Evolutionary conservation across 371 early-diverging fungal species (phyloP), one percentile per base, ranked within the genome.

Genomic region (Parasitella parasitica): DNA sequence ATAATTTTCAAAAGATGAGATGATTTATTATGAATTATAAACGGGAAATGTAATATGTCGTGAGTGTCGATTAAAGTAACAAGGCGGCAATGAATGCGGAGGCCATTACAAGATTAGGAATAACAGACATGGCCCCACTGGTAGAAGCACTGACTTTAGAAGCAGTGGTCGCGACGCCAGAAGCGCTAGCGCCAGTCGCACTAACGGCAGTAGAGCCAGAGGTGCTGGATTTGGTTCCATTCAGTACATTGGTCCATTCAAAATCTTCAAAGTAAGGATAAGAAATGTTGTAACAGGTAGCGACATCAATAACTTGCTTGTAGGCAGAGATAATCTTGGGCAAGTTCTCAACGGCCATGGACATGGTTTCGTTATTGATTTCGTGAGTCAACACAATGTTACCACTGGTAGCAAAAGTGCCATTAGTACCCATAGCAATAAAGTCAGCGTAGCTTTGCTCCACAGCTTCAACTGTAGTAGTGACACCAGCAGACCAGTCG

Each of bases 301-400:
- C 78, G 28, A 80, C 73, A 54, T 77, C 75, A 55, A 80, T 38
- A 9, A 80, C 70, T 28, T 77, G 72, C 58, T 70, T 76, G 63
- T 76, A 75, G 18, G 76, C 71, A 16, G 49, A 32, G 27, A 66
- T 56, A 53, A 83, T 76, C 20, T 64, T 67, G 46, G 75, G 71
- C 43, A 77, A 65, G 54, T 79, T 67, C 13, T 77, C 56, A 15
- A 78, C 38, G 26, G 79, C 75, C 36, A 79, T 41, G 2, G 56
- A 38, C 78, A 83, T 81, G 24, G 81, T 81, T 38, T 54, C 54
- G 67, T 83, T 80, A 54, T 77, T 72, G 56, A 83, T 72, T 72
- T 83, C 81, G 67, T 83, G 83, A 51, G 74, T 63, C 38, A 81
- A 63, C 15, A 79, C 77, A 56, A 78, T 71, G 63, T 71, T 78